These are phyloP conservation scores for Boletus rubroflammeus DNA, from an alignment of 768 basidiomycete genomes.

Conservation along the genomic window DNA sequence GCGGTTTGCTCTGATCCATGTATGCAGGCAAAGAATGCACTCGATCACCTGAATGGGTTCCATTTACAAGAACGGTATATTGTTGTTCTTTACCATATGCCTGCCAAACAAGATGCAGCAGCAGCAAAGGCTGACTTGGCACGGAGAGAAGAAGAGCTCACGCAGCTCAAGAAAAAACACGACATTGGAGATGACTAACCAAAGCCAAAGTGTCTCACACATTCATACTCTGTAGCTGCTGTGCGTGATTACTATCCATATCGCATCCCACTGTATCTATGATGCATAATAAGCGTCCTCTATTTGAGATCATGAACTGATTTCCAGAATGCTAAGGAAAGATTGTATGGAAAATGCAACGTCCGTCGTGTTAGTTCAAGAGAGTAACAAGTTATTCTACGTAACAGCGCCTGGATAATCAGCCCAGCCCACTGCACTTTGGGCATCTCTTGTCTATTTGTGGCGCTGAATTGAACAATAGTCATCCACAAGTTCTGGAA, in stretches of 20 bases:
- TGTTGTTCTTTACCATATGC: slow-evolving; percentile 97
- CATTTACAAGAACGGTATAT: slow-evolving; percentile 98
- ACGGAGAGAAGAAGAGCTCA: slow-evolving; percentile 85
- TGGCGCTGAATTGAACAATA: slow-evolving; percentile 40
- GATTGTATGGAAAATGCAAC: slow-evolving; percentile 7
- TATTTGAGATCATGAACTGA: slow-evolving; percentile 2
- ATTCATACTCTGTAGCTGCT: slow-evolving; percentile 10
- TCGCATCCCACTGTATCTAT: slow-evolving; percentile 2
- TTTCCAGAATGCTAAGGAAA: slow-evolving; percentile 7
- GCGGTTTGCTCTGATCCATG: slow-evolving; percentile 13
- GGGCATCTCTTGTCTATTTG: slow-evolving; percentile 61
- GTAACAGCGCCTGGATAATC: slow-evolving; percentile 7
- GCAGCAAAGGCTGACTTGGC: slow-evolving; percentile 91
- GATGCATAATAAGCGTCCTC: slow-evolving; percentile 8
- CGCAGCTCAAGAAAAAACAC: slow-evolving; percentile 81
- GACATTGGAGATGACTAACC: slow-evolving; percentile 72
- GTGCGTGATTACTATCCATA: background rate
- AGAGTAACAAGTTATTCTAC: slow-evolving; percentile 4
- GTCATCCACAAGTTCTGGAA: slow-evolving; percentile 1
- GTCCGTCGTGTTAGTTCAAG: slow-evolving; percentile 4
- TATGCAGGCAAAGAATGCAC: slow-evolving; percentile 86
- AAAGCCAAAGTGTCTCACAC: slow-evolving; percentile 11
- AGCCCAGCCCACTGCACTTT: slow-evolving; percentile 22
- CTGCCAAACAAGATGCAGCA: slow-evolving; percentile 92
- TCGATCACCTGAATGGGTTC: slow-evolving; percentile 96